Conservation (phyloP, 371 early-diverging fungal species). For the Mortierella sp. region DNA sequence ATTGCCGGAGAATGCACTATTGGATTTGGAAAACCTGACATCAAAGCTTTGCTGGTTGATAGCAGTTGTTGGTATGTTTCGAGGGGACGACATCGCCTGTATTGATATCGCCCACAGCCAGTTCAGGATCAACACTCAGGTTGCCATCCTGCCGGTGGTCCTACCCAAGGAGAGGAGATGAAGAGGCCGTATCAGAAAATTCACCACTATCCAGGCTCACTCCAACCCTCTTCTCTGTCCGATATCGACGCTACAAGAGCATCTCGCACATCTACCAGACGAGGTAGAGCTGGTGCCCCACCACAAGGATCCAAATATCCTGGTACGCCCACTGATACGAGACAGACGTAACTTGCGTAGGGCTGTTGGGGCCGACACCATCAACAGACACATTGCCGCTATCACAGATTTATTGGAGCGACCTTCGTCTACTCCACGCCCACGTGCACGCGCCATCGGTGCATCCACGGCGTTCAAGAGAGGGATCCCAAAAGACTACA, state of each 20-base stretch:
- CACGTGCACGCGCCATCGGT: slow-evolving; percentile 11
- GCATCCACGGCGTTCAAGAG: not conserved
- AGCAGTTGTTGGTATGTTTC: slow-evolving; percentile 6
- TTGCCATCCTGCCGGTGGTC: slow-evolving; percentile 8
- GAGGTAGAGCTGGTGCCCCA: no score
- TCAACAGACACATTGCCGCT: slow-evolving; percentile 6
- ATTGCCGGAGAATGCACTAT: not conserved
- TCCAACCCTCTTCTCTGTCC: slow-evolving; percentile 8
- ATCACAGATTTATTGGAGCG: no score
- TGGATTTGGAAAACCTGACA: not conserved
- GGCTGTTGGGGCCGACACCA: slow-evolving; percentile 1
- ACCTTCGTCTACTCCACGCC: not conserved
- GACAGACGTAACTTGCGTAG: not conserved
- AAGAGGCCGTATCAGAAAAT: no score
- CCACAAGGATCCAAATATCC: slow-evolving; percentile 1
- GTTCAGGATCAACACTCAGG: not conserved
- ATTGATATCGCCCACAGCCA: not conserved
- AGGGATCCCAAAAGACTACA: not conserved
- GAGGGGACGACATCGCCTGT: slow-evolving; percentile 6
- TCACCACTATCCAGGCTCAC: slow-evolving; percentile 5
- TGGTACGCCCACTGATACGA: not conserved
- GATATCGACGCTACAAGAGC: slow-evolving; percentile 2
- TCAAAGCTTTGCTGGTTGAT: slow-evolving; percentile 6
- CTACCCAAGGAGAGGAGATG: slow-evolving; percentile 13
- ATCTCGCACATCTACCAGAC: slow-evolving; percentile 2